Evolutionary conservation across 345 rosid species (phyloP), one percentile per base, ranked within the genome.

Genomic region (Lagerstroemia speciosa): DNA sequence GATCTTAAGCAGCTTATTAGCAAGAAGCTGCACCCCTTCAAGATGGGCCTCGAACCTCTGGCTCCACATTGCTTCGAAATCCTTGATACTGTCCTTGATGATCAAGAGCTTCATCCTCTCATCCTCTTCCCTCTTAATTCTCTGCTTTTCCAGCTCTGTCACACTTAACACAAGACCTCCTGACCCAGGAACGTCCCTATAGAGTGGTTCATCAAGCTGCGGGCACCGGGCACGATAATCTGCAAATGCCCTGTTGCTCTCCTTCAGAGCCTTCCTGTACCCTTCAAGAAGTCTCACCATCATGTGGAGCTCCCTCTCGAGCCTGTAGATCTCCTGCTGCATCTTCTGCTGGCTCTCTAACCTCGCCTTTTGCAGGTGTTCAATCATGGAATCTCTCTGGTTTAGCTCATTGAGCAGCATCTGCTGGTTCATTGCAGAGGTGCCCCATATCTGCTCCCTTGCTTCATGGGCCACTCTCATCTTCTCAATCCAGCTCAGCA

Each of bases 131-230:
- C 75, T 82, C 82, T 81, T 86, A 77, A 80, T n/a, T 15, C 77
- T 86, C 72, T 46, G 86, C 86, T 82, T 91, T 71, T 88, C 96
- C 71, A 88, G 65, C 74, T 91, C 97, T 43, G 45, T 66, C 62
- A 78, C 65, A 71, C 92, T 85, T 84, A 94, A 68, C 46, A 89
- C 93, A 72, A 89, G 87, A 65, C 97, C 97, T 17, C 90, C 88
- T 30, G 89, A 80, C 15, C 96, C 95, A 66, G 83, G 73, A 43
- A 84, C 85, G 81, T 91, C 95, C 81, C 78, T 77, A 80, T 91
- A 91, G 62, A 89, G 82, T 4, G 93, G 87, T 52, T 82, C 87
- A 68, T 83, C 89, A 60, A 80, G 84, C 69, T 74, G 72, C 3
- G 78, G 83, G 73, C 72, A 82, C 46, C 75, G 82, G 20, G 83